A percentile compares a stretch with the other conserved stretches of the same genome.
Conservation (phyloP, 495 filamentous ascomycete species). For the Penicillium pulvis region DNA sequence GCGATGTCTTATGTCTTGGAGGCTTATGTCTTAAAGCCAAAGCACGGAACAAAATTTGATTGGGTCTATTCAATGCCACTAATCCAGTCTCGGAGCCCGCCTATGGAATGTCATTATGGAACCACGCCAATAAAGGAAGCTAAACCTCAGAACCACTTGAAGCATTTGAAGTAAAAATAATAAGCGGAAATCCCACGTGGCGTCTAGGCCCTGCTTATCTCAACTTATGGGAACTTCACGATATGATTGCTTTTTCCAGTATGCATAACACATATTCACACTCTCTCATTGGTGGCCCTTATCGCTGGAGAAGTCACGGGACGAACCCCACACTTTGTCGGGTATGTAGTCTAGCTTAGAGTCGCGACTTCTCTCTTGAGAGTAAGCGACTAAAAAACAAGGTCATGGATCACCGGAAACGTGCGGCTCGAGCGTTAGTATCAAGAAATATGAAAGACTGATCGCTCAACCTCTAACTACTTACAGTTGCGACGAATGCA, state of each 20-base stretch:
- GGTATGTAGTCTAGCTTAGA: background rate
- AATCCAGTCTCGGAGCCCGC: slow-evolving; percentile 14
- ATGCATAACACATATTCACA: background rate
- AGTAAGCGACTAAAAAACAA: background rate
- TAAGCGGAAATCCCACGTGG: too few species aligned
- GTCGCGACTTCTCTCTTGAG: background rate
- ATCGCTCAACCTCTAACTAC: background rate
- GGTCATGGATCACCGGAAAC: slow-evolving; percentile 13
- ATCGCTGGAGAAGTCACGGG: slow-evolving; percentile 8
- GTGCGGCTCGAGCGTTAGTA: slow-evolving; percentile 13
- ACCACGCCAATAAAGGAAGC: too few species aligned
- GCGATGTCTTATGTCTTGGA: background rate
- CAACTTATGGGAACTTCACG: background rate
- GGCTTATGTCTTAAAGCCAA: background rate
- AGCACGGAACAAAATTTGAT: background rate
- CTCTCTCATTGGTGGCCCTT: background rate
- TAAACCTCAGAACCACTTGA: too few species aligned
- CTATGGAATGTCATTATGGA: background rate
- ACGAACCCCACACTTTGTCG: slow-evolving; percentile 7
- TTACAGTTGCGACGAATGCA: slow-evolving; percentile 30
- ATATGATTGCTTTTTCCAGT: background rate
- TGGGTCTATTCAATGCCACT: background rate
- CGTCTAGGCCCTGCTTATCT: background rate
- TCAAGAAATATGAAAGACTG: background rate
- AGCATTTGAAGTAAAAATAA: too few species aligned